These are phyloP conservation scores for Ceratocystis alfenasii DNA, from an alignment of 2,329 filamentous ascomycete species.

Conservation along the genomic window DNA sequence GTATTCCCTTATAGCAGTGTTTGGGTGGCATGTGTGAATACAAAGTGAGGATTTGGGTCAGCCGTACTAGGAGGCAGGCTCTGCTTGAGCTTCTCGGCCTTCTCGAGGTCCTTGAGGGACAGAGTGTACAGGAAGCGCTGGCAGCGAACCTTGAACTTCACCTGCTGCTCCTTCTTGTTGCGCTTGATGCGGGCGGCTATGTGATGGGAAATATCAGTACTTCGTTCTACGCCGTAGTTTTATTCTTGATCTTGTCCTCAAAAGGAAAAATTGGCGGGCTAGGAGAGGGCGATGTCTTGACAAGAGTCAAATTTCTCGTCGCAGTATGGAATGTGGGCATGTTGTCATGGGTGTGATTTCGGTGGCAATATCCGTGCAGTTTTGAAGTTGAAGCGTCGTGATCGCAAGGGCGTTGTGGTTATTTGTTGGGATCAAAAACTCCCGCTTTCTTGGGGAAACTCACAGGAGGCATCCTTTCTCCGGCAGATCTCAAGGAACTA, in stretches of 20 bases:
- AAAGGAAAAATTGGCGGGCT: not conserved
- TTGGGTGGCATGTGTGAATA: not conserved
- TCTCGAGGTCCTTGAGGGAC: conserved; percentile 94
- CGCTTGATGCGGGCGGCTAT: conserved; percentile 89
- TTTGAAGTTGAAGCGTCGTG: conserved; percentile 9
- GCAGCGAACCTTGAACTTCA: conserved; percentile 99
- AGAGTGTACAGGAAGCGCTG: conserved; percentile 93
- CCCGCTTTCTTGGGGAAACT: conserved; percentile 29
- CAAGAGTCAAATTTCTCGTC: not conserved
- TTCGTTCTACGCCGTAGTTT: not conserved
- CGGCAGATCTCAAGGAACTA: conserved; percentile 99
- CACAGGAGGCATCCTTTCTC: conserved; percentile 98
- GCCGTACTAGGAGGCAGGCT: conserved; percentile 87
- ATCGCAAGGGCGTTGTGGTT: conserved; percentile 2
- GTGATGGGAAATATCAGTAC: conserved; percentile 10
- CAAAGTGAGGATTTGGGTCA: conserved; percentile 9
- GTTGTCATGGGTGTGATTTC: not conserved
- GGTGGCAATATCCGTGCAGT: not conserved
- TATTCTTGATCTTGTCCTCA: not conserved
- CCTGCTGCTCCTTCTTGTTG: conserved; percentile 77
- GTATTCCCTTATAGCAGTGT: not conserved
- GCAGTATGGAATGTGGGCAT: not conserved
- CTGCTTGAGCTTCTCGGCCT: conserved; percentile 99
- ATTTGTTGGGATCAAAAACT: not conserved
- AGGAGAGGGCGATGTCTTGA: not conserved